Base-by-base conservation (phyloP, 225 moss, liverwort and hornwort species). In the Anthoceros angustus region DNA sequence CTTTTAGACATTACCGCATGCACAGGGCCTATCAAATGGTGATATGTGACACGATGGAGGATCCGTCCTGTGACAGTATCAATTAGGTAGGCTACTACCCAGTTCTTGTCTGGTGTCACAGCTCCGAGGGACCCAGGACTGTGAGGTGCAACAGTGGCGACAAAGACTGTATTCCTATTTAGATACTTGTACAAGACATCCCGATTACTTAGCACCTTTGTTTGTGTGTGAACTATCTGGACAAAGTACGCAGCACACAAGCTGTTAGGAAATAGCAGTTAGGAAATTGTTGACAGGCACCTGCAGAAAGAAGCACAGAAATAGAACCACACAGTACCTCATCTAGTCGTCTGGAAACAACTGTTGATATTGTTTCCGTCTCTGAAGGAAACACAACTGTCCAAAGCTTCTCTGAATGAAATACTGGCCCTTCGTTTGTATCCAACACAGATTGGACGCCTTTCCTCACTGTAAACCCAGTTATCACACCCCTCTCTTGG, bases 181-280 rank as follows among this genome's bases (percentile, higher is more conserved):
- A 92, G 84, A 76, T 84, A 87, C 77, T 98, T 98, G 69, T 79
- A 98, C 14, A 87, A 55, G 42, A 92, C 82, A 71, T 98, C 87
- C 26, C 92, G 84, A 72, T 87, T 83, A 0, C 87, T 78, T 48
- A 91, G 77, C 63, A 98, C 86, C 68, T 98, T 98, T 5, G 91
- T 83, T 69, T 98, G 98, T 10, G 92, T 92, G 64, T 98, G 92
- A 25, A 87, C 84, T 67, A 86, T 82, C 91, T 98, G 83, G 73
- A 63, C 32, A 70, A 49, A 24, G 16, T 21, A 41, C 25, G 38
- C 12, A 63, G 23, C 41, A 48, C 21, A 50, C 8, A 49, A 73
- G 25, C 64, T 63, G 41, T 62, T 39, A 60, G 46, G 26, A 67
- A 40, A 48, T 15, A 32, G 65, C 2, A 41, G 67, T 0, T 16